Conservation (phyloP, 345 rosid genomes). For the Eucalyptus decipiens region DNA sequence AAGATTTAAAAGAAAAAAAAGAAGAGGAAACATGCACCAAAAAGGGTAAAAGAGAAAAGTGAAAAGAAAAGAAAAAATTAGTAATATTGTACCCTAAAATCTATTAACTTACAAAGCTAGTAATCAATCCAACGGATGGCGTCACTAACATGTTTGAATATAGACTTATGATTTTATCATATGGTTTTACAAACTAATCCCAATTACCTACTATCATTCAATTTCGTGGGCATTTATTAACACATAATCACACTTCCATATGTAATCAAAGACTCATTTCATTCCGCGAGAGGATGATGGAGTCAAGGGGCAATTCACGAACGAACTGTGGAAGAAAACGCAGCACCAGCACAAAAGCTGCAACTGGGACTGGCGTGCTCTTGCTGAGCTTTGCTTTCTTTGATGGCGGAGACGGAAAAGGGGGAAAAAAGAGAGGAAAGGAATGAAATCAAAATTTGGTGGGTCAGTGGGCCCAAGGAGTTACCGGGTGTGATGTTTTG, state of each 20-base stretch:
- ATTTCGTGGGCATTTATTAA: background rate
- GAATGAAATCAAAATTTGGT: background rate
- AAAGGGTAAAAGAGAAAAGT: background rate
- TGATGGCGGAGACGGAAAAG: background rate
- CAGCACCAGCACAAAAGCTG: background rate
- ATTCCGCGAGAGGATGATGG: background rate
- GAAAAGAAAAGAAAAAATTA: background rate
- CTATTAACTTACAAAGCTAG: background rate
- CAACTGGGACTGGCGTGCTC: background rate
- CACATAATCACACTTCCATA: background rate
- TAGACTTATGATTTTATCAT: background rate
- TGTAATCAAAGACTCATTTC: background rate
- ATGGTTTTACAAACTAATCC: background rate
- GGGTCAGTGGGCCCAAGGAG: background rate
- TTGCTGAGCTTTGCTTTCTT: background rate
- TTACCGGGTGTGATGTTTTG: background rate
- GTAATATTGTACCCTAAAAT: background rate
- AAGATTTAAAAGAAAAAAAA: background rate
- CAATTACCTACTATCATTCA: background rate
- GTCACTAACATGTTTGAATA: background rate
- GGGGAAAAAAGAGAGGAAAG: background rate
- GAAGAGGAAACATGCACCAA: background rate
- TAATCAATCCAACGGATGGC: rapidly evolving
- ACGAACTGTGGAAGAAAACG: background rate
- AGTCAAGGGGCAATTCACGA: background rate